Percentiles rank a stretch among this genome's conserved stretches.
phyloP scores from a whole-genome alignment of 2,329 filamentous ascomycete genomes.

The Fusarium odoratissimum region DNA sequence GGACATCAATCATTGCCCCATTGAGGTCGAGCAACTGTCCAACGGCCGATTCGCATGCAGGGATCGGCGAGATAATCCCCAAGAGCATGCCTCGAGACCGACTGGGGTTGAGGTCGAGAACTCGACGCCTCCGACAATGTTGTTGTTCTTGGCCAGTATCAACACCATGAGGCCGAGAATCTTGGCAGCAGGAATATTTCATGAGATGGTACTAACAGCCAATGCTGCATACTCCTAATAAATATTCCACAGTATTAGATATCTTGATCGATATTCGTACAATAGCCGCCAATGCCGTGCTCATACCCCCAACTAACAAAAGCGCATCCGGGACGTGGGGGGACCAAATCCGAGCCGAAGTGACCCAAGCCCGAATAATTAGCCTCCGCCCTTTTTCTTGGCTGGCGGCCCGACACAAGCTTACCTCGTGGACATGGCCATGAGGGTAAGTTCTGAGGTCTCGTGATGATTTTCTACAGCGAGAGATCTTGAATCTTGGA shows the following conservation, averaged over 20 bases:
- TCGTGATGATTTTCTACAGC: slow-evolving; percentile 25
- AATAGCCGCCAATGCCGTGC: slow-evolving; percentile 13
- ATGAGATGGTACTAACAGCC: background rate
- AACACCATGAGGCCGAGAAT: background rate
- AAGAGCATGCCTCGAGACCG: slow-evolving; percentile 14
- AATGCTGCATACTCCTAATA: background rate
- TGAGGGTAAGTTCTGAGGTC: slow-evolving; percentile 17
- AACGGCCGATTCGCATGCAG: slow-evolving; percentile 31
- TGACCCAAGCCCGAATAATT: slow-evolving; percentile 20
- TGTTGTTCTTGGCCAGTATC: background rate
- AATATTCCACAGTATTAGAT: background rate
- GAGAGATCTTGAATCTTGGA: slow-evolving; percentile 14
- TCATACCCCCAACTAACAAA: slow-evolving; percentile 5
- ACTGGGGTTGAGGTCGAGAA: slow-evolving; percentile 28
- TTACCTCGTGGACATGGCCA: slow-evolving; percentile 25
- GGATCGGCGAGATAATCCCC: slow-evolving; percentile 24
- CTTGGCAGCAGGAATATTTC: background rate
- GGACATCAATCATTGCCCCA: slow-evolving; percentile 16
- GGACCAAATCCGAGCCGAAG: slow-evolving; percentile 14
- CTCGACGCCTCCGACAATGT: slow-evolving; percentile 13
- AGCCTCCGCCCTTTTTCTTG: slow-evolving; percentile 22
- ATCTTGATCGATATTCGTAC: background rate
- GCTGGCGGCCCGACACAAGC: slow-evolving; percentile 30
- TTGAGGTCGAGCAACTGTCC: slow-evolving; percentile 19
- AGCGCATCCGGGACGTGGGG: slow-evolving; percentile 19